These are phyloP conservation scores for Echinochloa phyllopogon DNA, from an alignment of 176 grass and related monocot species.

Conservation along the genomic window DNA sequence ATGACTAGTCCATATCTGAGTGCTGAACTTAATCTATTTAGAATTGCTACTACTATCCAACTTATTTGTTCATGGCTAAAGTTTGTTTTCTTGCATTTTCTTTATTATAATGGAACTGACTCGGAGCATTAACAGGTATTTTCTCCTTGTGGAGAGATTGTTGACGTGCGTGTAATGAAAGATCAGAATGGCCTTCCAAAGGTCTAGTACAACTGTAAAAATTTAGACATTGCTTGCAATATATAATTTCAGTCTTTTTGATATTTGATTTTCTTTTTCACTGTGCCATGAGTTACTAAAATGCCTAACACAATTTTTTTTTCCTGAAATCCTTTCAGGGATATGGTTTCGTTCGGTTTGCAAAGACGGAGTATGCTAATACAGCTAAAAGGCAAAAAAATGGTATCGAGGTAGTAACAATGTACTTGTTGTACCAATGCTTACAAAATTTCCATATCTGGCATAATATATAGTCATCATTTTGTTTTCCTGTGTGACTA, in stretches of 20 bases:
- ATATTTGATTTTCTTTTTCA: not conserved
- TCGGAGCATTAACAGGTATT: slow-evolving; percentile 61
- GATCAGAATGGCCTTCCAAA: slow-evolving; percentile 68
- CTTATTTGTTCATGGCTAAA: not conserved
- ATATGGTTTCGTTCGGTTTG: slow-evolving; percentile 82
- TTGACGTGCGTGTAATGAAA: slow-evolving; percentile 70
- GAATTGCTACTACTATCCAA: not conserved
- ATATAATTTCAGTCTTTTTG: slow-evolving; percentile 24
- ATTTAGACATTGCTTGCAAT: slow-evolving; percentile 1
- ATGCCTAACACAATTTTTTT: slow-evolving; percentile 1
- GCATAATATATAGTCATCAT: not conserved
- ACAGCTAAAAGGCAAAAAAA: slow-evolving; percentile 67
- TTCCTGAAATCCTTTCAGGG: slow-evolving; percentile 58
- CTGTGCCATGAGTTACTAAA: not conserved
- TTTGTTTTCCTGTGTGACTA: not conserved
- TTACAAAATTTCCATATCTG: slow-evolving; percentile 12
- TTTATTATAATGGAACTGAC: slow-evolving; percentile 31
- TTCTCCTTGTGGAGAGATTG: slow-evolving; percentile 76
- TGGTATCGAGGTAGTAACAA: slow-evolving; percentile 58
- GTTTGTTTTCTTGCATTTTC: not conserved
- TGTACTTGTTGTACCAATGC: slow-evolving; percentile 37
- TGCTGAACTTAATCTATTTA: slow-evolving; percentile 20
- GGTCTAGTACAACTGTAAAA: slow-evolving; percentile 52
- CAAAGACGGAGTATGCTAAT: slow-evolving; percentile 63
- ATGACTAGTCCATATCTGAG: slow-evolving; percentile 14